These are phyloP conservation scores for Xerocomus spinulosus DNA, from an alignment of 768 basidiomycete species.

Conservation along the genomic window DNA sequence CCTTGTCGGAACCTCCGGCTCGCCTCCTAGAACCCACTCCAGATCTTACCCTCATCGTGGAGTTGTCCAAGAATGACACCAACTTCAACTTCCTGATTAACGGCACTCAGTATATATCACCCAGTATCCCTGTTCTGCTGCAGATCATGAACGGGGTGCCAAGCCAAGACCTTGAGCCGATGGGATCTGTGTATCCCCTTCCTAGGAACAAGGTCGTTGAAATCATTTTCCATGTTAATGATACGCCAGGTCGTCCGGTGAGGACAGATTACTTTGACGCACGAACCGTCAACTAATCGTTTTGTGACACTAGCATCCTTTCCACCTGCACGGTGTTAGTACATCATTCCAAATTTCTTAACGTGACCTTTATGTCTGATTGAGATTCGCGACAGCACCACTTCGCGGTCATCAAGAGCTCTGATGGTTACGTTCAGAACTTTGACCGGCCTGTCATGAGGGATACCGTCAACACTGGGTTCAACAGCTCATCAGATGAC, in stretches of 20 bases:
- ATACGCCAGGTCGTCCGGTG: conserved; percentile 25
- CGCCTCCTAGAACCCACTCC: conserved; percentile 12
- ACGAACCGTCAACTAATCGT: not conserved
- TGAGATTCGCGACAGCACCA: conserved; percentile 31
- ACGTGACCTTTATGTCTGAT: not conserved
- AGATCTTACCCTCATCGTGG: conserved; percentile 19
- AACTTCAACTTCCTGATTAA: conserved; percentile 14
- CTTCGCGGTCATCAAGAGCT: conserved; percentile 43
- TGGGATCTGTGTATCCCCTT: conserved; percentile 11
- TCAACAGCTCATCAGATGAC: conserved; percentile 7
- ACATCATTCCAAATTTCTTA: not conserved
- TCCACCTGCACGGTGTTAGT: conserved; percentile 15
- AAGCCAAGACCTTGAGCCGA: conserved; percentile 1
- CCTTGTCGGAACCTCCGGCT: conserved; percentile 10
- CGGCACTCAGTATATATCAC: conserved; percentile 9
- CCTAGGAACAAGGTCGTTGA: conserved; percentile 16
- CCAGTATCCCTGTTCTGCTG: conserved; percentile 14
- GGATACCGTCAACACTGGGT: conserved; percentile 38
- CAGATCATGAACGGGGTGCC: conserved; percentile 22
- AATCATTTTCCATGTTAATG: conserved; percentile 10
- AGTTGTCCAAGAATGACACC: conserved; percentile 4
- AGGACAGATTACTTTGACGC: conserved; percentile 5
- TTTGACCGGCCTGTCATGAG: conserved; percentile 51
- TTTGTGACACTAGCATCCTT: conserved; percentile 8
- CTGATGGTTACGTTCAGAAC: conserved; percentile 36